Conservation (phyloP, 1,284 basidiomycete genomes). For the Mycena citricolor region DNA sequence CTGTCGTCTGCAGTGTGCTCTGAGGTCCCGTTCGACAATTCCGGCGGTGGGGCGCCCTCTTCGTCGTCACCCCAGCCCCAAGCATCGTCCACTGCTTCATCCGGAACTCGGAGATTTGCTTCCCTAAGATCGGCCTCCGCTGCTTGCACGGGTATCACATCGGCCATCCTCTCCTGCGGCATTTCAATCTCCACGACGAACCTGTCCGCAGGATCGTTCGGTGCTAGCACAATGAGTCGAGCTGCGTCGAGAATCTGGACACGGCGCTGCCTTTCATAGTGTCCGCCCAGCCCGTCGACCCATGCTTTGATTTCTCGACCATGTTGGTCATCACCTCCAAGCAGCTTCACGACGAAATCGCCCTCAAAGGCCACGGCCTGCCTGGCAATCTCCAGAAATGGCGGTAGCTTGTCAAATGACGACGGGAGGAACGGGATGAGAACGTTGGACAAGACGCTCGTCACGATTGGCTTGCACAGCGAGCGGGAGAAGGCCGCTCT, state of each 20-base stretch:
- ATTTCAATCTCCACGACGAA: slow-evolving; percentile 41
- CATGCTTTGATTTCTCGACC: slow-evolving; percentile 59
- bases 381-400: slow-evolving; percentile 58
- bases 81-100: slow-evolving; percentile 35
- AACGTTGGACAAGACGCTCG: slow-evolving; percentile 60
- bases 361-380: slow-evolving; percentile 65
- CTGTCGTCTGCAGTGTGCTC: slow-evolving; percentile 33
- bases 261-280: slow-evolving; percentile 74
- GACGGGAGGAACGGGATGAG: slow-evolving; percentile 69
- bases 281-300: slow-evolving; percentile 60
- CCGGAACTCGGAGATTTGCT: slow-evolving; percentile 20
- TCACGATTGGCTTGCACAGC: slow-evolving; percentile 56
- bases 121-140: slow-evolving; percentile 25
- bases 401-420: slow-evolving; percentile 53
- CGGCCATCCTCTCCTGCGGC: slow-evolving; percentile 27
- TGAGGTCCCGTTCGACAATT: slow-evolving; percentile 30
- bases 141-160: slow-evolving; percentile 36
- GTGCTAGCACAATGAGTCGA: slow-evolving; percentile 47
- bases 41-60: slow-evolving; percentile 21
- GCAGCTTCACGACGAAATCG: slow-evolving; percentile 46
- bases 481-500: slow-evolving; percentile 46
- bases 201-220: slow-evolving; percentile 33
- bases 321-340: slow-evolving; percentile 40
- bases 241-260: slow-evolving; percentile 58
- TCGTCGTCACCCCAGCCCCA: slow-evolving; percentile 38